A percentile compares a stretch with the other conserved stretches of the same genome.
Evolutionary conservation across 1,139 yeast species (phyloP).

Genomic region (Kodamaea plutei): DNA sequence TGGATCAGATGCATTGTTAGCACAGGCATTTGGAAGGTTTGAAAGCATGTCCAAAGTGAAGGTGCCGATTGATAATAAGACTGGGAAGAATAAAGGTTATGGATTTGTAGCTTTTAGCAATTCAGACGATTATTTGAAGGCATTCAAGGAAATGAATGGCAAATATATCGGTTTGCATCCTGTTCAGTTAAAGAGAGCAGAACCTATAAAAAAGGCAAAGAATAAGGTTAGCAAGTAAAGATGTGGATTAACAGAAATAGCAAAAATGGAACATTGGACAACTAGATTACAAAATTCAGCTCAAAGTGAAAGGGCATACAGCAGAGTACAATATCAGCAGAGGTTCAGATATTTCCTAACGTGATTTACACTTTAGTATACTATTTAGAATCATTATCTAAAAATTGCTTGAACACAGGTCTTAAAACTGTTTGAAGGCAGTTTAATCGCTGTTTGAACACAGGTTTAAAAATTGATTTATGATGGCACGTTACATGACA

Average conservation of each 20-base stretch:
- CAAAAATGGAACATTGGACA: neutral
- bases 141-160: conserved; percentile 74
- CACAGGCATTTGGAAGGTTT: conserved; percentile 49
- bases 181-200: conserved; percentile 64
- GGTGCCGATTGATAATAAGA: conserved; percentile 47
- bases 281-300: neutral
- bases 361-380: no score
- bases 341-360: no score
- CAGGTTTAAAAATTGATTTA: no score
- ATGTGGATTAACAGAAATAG: conserved; percentile 6
- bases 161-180: conserved; percentile 76
- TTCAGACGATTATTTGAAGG: conserved; percentile 61
- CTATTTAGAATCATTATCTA: no score
- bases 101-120: conserved; percentile 67
- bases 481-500: no score
- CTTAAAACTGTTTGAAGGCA: no score
- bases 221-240: conserved; percentile 33
- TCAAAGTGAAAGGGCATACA: no score
- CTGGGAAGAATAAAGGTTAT: conserved; percentile 54
- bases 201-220: conserved; percentile 13
- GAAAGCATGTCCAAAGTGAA: conserved; percentile 49
- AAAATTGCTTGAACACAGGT: no score
- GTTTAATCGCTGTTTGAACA: no score
- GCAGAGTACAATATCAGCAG: no score
- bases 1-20: conserved; percentile 54